phyloP scores from a whole-genome alignment of 495 filamentous ascomycete species.

The Mycothermus thermophilus region DNA sequence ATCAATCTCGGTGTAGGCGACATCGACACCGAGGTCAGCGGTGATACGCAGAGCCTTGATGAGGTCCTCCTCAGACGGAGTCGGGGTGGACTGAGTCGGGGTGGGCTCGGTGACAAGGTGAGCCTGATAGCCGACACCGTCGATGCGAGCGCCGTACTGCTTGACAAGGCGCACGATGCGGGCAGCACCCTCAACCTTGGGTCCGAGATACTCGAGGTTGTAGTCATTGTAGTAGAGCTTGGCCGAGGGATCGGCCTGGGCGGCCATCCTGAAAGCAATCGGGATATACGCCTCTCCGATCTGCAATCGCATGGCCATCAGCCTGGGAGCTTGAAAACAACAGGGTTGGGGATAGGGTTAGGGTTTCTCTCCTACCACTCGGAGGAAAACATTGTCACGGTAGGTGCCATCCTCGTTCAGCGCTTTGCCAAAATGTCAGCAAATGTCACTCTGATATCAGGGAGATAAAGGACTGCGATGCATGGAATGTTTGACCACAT shows the following conservation, averaged over 20 bases:
- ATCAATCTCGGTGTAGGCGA: conserved; percentile 51
- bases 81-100: conserved; percentile 24
- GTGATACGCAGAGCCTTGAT: conserved; percentile 35
- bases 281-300: conserved; percentile 43
- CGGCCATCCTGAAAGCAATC: conserved; percentile 40
- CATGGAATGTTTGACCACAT: background rate
- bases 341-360: too few relatives aligned
- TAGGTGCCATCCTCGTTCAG: conserved; percentile 54
- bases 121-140: conserved; percentile 50
- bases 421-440: too few relatives aligned
- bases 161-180: conserved; percentile 41
- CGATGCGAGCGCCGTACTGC: conserved; percentile 40
- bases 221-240: conserved; percentile 62
- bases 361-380: too few relatives aligned
- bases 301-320: too few relatives aligned
- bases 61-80: conserved; percentile 16
- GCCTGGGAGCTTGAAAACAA: too few relatives aligned
- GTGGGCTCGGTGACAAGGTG: conserved; percentile 45
- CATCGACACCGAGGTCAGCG: conserved; percentile 40
- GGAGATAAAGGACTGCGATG: too few relatives aligned
- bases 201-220: conserved; percentile 41
- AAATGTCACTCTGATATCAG: background rate
- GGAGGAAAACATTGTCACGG: conserved; percentile 40
- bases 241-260: conserved; percentile 37
- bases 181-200: conserved; percentile 27